Percentiles rank a stretch among this genome's conserved stretches.
Evolutionary conservation across 495 filamentous ascomycete species (phyloP).

Genomic region (Thermochaetoides thermophila): DNA sequence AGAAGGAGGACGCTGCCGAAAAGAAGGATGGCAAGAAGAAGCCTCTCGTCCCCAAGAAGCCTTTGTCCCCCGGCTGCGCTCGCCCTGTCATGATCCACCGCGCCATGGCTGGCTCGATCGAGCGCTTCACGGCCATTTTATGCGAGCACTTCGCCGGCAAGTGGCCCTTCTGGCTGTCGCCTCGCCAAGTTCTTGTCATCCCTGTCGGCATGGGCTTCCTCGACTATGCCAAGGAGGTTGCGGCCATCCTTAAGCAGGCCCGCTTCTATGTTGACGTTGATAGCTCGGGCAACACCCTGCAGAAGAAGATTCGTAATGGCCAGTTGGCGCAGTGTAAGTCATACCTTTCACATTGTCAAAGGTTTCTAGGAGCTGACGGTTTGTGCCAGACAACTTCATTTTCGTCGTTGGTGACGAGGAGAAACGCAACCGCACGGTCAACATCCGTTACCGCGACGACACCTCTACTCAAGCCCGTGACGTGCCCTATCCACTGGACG

Average conservation of each 20-base stretch:
- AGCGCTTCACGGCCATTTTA: slow-evolving; percentile 88
- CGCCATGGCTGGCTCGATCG: slow-evolving; percentile 83
- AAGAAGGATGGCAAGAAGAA: slow-evolving; percentile 18
- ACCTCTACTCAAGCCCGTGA: slow-evolving; percentile 58
- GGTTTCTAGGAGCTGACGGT: background rate
- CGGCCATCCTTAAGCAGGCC: slow-evolving; percentile 39
- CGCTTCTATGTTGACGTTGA: slow-evolving; percentile 61
- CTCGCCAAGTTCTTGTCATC: slow-evolving; percentile 80
- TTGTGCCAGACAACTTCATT: slow-evolving; percentile 24
- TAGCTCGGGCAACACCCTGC: slow-evolving; percentile 76
- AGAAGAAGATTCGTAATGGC: slow-evolving; percentile 86
- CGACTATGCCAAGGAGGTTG: slow-evolving; percentile 78
- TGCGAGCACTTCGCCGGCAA: slow-evolving; percentile 93
- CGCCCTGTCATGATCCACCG: slow-evolving; percentile 96
- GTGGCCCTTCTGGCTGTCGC: slow-evolving; percentile 97
- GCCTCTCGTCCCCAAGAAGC: slow-evolving; percentile 28
- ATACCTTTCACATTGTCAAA: slow-evolving; percentile 28
- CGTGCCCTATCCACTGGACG: slow-evolving; percentile 55
- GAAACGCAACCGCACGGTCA: slow-evolving; percentile 60
- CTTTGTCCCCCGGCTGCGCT: slow-evolving; percentile 54
- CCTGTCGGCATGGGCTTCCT: slow-evolving; percentile 77
- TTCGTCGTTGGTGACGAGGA: slow-evolving; percentile 71
- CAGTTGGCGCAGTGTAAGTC: slow-evolving; percentile 88
- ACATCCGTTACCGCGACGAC: slow-evolving; percentile 84
- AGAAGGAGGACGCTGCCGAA: slow-evolving; percentile 14